Evolutionary conservation across 768 basidiomycete species (phyloP), one percentile per base, ranked within the genome.

Genomic region (Rhodosporidiobolus sp.): DNA sequence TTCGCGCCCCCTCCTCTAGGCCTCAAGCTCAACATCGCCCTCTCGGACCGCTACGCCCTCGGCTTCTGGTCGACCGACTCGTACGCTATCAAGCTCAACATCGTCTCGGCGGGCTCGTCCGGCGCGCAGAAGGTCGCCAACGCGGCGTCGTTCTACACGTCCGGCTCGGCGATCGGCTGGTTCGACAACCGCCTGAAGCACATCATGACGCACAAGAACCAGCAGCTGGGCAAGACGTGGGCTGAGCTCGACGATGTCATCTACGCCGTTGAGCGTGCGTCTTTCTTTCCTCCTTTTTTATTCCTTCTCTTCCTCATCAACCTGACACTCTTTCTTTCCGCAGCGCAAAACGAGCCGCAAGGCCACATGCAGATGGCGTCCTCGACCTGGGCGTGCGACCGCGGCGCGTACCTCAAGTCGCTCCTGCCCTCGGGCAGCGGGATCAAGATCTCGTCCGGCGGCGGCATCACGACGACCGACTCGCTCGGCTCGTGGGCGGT

Each of bases 11-110:
- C n/a, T 8, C 14, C 22, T 19, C 5, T 60, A 73, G 77, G 75
- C 45, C 70, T 79, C 46, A 79, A 79, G 75, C 77, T 79, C 53
- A 32, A 77, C 28, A 78, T 79, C 66, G 76, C 79, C 19, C 61
- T 75, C n/a, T 76, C 73, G 17, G 79, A 79, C 70, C 77, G 79
- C 38, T 79, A 79, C 64, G 77, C 76, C 7, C 77, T 79, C 38
- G 79, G 79, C 20, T 79, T 72, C 72, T 79, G 79, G 79, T 73
- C 76, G 50, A 79, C 79, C 34, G 75, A 79, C 72, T 61, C 69
- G 26, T 79, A 79, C 73, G 78, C 78, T 0, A 43, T 65, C 50
- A 56, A 78, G 61, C 76, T 77, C 72, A 63, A 63, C 60, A 77
- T 79, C 38, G 74, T 77, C 49, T 32, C 22, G 7, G 9, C 63